Evolutionary conservation across 1,139 yeast species (phyloP), one percentile per base, ranked within the genome.

Genomic region (Waltiozyma solani): DNA sequence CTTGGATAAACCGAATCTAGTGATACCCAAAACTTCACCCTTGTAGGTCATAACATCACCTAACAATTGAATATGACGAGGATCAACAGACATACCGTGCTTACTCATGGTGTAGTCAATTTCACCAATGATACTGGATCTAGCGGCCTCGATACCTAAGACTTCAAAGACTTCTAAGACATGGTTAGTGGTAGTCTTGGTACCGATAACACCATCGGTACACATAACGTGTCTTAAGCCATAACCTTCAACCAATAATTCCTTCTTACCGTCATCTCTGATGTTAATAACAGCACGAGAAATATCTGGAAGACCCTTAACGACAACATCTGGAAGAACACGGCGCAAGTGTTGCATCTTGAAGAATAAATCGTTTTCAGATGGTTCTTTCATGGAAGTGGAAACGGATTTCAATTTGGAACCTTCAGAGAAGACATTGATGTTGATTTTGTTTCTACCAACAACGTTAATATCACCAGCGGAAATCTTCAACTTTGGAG

Each of bases 1-100:
- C 61, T 93, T 93, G 54, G 96, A 89, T 52, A 93, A 71, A 50
- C 99, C 99, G 55, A 93, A 93, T 63, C 99, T 75, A 4, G 99
- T 93, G 57, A 93, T 93, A 62, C 99, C 98, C 52, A 93, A 71
- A 8, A 93, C 95, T 58, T 93, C 98, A 44, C 99, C 99, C 65
- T 91, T 93, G 61, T 86, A 93, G 0, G 97, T 86, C 99, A 93
- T 93, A 41, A 93, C 98, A 60, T 93, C 99, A 47, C 98, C 98
- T 47, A 93, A 67, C 38, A 93, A 67, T 65, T 91, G 98, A 59
- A 93, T 87, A 64, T 93, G 99, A 69, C 99, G 95, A 46, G 98
- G 98, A 69, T 93, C 99, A 42, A 93, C 97, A 60, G 95, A 85
- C 98, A 93, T 93, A 63, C 98, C 98, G 69, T 93, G 98, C 62